phyloP scores from a whole-genome alignment of 2,329 filamentous ascomycete genomes.

The Didymellaceae sp. region DNA sequence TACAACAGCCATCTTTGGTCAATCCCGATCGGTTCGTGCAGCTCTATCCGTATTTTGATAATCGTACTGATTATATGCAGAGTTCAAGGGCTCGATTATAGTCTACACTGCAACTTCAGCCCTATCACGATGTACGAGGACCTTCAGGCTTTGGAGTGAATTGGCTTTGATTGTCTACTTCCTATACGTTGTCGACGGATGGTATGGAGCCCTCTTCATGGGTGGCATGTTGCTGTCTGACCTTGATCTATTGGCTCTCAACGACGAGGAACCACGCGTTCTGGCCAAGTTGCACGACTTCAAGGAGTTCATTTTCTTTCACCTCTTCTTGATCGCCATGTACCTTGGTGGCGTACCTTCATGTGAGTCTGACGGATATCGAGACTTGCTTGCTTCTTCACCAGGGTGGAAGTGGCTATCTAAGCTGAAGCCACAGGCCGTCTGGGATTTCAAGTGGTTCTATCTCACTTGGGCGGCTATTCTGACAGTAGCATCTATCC shows the following conservation, averaged over 20 bases:
- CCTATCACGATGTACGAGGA: constrained; percentile 62
- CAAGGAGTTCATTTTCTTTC: constrained; percentile 46
- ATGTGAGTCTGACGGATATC: constrained; percentile 48
- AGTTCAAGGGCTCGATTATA: constrained; percentile 65
- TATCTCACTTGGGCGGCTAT: constrained; percentile 68
- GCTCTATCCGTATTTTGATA: background rate
- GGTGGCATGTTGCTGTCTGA: constrained; percentile 47
- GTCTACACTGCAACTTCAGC: constrained; percentile 65
- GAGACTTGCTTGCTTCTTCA: constrained; percentile 58
- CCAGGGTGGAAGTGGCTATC: constrained; percentile 68
- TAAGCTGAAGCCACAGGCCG: constrained; percentile 68
- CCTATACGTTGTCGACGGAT: constrained; percentile 71
- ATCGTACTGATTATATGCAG: constrained; percentile 7
- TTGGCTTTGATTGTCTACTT: constrained; percentile 66
- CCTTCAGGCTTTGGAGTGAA: constrained; percentile 63
- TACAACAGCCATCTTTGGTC: constrained; percentile 48
- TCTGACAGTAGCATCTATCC: constrained; percentile 62
- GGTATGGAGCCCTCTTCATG: constrained; percentile 57
- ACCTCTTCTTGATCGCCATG: constrained; percentile 56
- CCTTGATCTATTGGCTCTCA: constrained; percentile 41
- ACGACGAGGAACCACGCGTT: constrained; percentile 47
- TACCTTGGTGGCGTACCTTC: constrained; percentile 69
- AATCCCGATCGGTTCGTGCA: constrained; percentile 35
- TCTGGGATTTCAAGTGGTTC: constrained; percentile 72
- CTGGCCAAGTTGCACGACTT: constrained; percentile 63